These are phyloP conservation scores for Drosera capensis DNA, from an alignment of 148 eudicot genomes.

Conservation along the genomic window DNA sequence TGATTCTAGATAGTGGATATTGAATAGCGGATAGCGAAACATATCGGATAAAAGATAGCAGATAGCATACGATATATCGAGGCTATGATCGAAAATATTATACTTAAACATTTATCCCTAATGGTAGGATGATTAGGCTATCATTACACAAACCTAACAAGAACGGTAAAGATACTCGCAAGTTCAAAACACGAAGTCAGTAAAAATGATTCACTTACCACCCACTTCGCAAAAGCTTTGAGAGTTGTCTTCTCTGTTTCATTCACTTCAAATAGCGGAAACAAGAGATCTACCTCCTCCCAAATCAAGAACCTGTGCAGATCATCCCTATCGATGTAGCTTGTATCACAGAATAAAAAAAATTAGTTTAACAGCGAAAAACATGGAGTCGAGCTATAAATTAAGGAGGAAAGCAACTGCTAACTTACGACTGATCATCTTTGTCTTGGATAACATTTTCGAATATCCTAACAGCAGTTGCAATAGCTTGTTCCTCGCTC, in stretches of 20 bases:
- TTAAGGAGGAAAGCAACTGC: background rate
- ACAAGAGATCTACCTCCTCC: constrained; percentile 56
- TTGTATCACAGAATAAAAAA: constrained; percentile 7
- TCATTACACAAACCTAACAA: too few species aligned
- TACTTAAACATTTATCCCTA: too few species aligned
- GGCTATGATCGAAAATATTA: too few species aligned
- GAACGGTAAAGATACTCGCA: too few species aligned
- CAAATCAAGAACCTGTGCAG: constrained; percentile 53
- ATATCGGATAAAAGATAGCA: too few species aligned
- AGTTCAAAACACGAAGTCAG: constrained; percentile 1
- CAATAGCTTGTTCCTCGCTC: constrained; percentile 75
- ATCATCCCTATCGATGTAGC: constrained; percentile 52
- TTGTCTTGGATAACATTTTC: constrained; percentile 32
- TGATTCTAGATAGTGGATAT: too few species aligned
- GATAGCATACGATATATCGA: too few species aligned
- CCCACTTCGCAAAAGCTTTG: constrained; percentile 57
- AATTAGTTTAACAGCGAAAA: background rate
- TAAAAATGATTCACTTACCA: constrained; percentile 31
- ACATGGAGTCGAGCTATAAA: background rate
- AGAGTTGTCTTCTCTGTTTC: constrained; percentile 39
- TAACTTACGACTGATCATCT: constrained; percentile 9
- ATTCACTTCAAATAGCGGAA: constrained; percentile 39
- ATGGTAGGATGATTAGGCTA: too few species aligned
- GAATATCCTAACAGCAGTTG: constrained; percentile 59
- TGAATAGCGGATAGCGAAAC: too few species aligned